Conservation (phyloP, 331 rosid species). For the Cucumis variabilis region DNA sequence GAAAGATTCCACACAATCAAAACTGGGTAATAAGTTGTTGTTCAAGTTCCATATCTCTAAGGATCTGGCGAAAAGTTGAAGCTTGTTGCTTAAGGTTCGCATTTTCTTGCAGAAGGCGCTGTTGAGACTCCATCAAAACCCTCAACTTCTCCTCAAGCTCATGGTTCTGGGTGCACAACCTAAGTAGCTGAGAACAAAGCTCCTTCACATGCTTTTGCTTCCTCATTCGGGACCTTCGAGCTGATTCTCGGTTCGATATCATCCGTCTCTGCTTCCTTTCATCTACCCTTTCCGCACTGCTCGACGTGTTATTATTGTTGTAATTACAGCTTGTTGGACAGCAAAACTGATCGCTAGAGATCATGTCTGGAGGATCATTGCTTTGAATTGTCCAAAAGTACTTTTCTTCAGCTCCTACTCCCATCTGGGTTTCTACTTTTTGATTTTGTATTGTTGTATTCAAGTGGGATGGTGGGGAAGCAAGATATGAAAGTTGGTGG, state of each 20-base stretch:
- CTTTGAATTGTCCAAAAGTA: not conserved
- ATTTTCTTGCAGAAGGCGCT: constrained; percentile 19
- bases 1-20: not conserved
- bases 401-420: not conserved
- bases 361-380: not conserved
- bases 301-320: no score
- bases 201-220: constrained; percentile 13
- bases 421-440: not conserved
- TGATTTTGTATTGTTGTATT: not conserved
- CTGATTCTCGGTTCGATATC: constrained; percentile 29
- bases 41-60: not conserved
- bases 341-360: no score
- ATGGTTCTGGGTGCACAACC: not conserved
- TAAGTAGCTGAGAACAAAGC: not conserved
- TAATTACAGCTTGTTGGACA: not conserved
- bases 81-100: not conserved
- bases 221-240: constrained; percentile 14
- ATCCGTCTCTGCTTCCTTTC: constrained; percentile 20
- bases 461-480: not conserved
- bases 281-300: not conserved
- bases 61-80: not conserved
- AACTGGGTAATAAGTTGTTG: not conserved
- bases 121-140: not conserved
- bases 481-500: not conserved
- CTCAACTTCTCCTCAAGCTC: not conserved